These are phyloP conservation scores for Microcyclospora pomicola DNA, from an alignment of 2,329 filamentous ascomycete genomes.

Conservation along the genomic window DNA sequence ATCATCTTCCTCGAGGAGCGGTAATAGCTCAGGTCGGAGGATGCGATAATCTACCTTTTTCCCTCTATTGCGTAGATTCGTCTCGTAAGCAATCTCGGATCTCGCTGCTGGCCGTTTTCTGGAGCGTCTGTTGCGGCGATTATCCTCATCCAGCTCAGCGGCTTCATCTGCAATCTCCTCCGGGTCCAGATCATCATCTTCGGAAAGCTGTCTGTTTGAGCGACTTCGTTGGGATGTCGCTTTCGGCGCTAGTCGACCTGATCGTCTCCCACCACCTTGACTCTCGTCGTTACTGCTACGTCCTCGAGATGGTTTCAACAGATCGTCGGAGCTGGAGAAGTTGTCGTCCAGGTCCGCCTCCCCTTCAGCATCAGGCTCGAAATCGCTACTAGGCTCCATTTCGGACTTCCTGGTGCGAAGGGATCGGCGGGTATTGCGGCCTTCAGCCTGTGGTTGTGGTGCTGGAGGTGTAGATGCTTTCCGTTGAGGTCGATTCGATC, in stretches of 20 bases:
- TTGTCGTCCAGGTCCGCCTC: conserved; percentile 42
- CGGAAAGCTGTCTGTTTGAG: conserved; percentile 30
- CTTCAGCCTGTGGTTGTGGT: conserved; percentile 19
- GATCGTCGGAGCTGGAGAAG: conserved; percentile 37
- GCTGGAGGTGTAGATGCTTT: conserved; percentile 18
- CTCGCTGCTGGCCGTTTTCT: conserved; percentile 15
- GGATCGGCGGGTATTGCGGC: conserved; percentile 24
- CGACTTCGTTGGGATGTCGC: conserved; percentile 34
- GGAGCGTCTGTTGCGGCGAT: conserved; percentile 29
- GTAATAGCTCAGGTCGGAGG: conserved; percentile 55
- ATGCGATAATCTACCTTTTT: conserved; percentile 78
- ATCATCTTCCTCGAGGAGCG: conserved; percentile 62
- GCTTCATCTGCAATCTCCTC: conserved; percentile 42
- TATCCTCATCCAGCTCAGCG: conserved; percentile 42
- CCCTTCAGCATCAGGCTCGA: conserved; percentile 45
- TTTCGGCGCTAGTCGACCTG: conserved; percentile 37
- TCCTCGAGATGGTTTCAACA: conserved; percentile 28
- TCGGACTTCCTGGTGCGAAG: conserved; percentile 30
- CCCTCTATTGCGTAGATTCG: conserved; percentile 46
- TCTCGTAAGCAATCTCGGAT: conserved; percentile 24
- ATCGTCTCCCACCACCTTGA: conserved; percentile 31
- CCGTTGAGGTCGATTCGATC: conserved; percentile 19
- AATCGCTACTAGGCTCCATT: conserved; percentile 47
- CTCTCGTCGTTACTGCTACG: conserved; percentile 34
- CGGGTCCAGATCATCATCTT: conserved; percentile 33